Percentiles rank a stretch among this genome's conserved stretches.
These are phyloP conservation scores for Gomphus bonarii DNA, from an alignment of 1,284 basidiomycete genomes.

Conservation along the genomic window DNA sequence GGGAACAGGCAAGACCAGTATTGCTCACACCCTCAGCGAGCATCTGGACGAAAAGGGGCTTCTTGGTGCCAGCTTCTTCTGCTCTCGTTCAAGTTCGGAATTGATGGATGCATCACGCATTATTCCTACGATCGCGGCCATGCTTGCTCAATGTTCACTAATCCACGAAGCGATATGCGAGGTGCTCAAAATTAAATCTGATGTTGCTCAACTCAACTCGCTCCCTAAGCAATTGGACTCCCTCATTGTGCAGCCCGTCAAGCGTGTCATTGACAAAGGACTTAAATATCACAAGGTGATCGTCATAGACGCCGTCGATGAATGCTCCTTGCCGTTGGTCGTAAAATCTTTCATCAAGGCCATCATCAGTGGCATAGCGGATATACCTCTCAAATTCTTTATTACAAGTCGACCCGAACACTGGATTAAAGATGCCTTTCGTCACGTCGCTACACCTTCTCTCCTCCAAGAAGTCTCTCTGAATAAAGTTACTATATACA, in stretches of 20 bases:
- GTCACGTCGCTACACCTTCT: too few relatives aligned
- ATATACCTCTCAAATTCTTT: too few relatives aligned
- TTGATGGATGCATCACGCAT: background rate
- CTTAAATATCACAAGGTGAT: background rate
- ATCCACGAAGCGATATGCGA: background rate
- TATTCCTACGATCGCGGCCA: background rate
- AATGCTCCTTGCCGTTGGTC: background rate
- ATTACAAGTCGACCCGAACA: too few relatives aligned
- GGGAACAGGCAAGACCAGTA: constrained; percentile 19
- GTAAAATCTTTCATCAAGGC: too few relatives aligned
- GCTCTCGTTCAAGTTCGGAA: background rate
- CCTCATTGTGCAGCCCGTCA: background rate
- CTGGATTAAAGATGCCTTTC: too few relatives aligned
- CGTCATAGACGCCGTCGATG: background rate
- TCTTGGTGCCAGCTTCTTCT: background rate
- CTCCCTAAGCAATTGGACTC: background rate
- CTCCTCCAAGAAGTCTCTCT: too few relatives aligned
- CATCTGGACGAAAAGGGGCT: constrained; percentile 4
- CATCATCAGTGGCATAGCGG: too few relatives aligned
- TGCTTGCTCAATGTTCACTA: background rate
- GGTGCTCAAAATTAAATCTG: background rate
- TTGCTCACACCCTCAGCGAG: constrained; percentile 15
- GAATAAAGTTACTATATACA: too few relatives aligned
- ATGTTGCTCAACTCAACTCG: background rate
- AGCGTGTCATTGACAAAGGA: background rate